Conservation (phyloP, 2,329 filamentous ascomycete genomes). For the Colletotrichum sidae region DNA sequence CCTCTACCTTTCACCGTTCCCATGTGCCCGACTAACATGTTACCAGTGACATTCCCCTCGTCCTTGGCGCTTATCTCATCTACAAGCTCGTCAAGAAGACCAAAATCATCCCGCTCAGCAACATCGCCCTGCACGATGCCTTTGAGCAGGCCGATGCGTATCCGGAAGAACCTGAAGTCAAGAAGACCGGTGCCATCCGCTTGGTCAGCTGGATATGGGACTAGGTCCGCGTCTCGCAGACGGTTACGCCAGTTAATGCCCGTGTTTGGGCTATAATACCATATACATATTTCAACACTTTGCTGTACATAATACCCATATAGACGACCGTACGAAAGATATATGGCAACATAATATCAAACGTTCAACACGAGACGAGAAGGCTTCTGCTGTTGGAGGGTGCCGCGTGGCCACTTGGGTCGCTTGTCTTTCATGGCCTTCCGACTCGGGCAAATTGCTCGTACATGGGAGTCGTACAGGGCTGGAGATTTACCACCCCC, state of each 20-base stretch:
- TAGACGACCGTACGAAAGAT: neutral
- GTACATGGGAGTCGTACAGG: too few species aligned
- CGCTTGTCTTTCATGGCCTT: too few species aligned
- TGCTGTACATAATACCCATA: neutral
- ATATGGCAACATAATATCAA: neutral
- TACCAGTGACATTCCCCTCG: slow-evolving; percentile 68
- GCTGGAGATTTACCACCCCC: too few species aligned
- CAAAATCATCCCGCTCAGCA: slow-evolving; percentile 60
- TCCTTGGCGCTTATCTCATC: slow-evolving; percentile 65
- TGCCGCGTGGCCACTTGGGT: too few species aligned
- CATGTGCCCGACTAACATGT: slow-evolving; percentile 51
- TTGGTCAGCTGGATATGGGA: slow-evolving; percentile 52
- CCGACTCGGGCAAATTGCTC: too few species aligned
- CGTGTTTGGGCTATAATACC: too few species aligned
- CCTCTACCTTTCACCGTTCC: slow-evolving; percentile 65
- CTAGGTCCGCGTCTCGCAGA: slow-evolving; percentile 24
- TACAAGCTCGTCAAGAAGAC: slow-evolving; percentile 77
- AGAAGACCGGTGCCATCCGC: slow-evolving; percentile 44
- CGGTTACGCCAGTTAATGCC: too few species aligned
- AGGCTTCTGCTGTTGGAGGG: too few species aligned
- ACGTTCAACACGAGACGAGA: neutral
- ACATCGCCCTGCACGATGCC: slow-evolving; percentile 64
- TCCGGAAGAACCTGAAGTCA: slow-evolving; percentile 44
- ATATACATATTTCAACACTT: slow-evolving; percentile 2
- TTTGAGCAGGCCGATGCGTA: slow-evolving; percentile 58